These are phyloP conservation scores for Crithidia thermophila DNA, from an alignment of 208 protist genomes.

Conservation along the genomic window DNA sequence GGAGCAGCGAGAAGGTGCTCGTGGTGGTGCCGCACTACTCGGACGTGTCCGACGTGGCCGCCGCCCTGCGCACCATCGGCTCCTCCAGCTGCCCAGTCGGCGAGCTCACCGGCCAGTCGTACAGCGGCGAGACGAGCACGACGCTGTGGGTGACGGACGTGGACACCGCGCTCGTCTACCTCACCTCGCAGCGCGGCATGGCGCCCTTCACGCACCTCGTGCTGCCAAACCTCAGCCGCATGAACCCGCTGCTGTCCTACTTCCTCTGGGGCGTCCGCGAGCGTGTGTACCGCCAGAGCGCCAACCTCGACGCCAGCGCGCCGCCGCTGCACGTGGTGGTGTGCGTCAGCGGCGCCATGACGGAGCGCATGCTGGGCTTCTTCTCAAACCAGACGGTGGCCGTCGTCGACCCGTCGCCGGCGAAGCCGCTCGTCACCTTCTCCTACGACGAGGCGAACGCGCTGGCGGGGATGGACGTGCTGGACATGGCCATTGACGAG, in stretches of 20 bases:
- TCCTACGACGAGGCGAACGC: conserved; percentile 81
- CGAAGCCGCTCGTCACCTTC: conserved; percentile 42
- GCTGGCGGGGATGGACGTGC: conserved; percentile 65
- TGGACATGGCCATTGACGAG: conserved; percentile 69
- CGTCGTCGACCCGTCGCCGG: conserved; percentile 19
- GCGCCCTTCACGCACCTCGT: conserved; percentile 87
- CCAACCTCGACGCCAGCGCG: conserved; percentile 40
- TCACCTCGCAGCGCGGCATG: conserved; percentile 62
- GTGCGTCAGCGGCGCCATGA: conserved; percentile 43
- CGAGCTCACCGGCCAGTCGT: conserved; percentile 66
- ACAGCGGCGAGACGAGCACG: conserved; percentile 43
- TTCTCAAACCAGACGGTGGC: conserved; percentile 47
- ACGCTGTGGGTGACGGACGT: conserved; percentile 81
- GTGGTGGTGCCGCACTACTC: conserved; percentile 84
- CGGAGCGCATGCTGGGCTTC: conserved; percentile 37
- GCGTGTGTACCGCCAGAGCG: conserved; percentile 54
- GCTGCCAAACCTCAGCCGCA: conserved; percentile 60
- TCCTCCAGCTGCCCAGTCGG: conserved; percentile 38
- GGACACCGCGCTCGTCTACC: conserved; percentile 76
- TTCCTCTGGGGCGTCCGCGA: conserved; percentile 69
- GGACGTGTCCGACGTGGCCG: conserved; percentile 62
- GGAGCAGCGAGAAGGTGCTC: conserved; percentile 53
- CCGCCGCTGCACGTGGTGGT: conserved; percentile 44
- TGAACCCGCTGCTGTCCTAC: conserved; percentile 70
- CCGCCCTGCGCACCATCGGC: conserved; percentile 39